Evolutionary conservation across 305 asterid species (phyloP), one percentile per base, ranked within the genome.

Genomic region (Fraxinus platypoda): DNA sequence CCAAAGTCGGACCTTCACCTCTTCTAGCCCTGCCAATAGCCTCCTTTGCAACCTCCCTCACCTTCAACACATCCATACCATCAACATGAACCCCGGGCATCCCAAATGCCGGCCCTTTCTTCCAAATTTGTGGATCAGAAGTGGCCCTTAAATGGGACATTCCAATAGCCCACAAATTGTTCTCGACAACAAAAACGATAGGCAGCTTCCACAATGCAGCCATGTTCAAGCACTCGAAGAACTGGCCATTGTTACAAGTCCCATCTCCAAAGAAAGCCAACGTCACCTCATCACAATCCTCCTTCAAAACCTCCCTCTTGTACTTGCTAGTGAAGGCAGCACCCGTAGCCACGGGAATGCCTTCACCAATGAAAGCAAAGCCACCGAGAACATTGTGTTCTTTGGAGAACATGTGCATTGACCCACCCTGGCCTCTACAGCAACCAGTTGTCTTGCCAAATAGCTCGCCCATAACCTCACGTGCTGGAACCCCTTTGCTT

Each of bases 391-490:
- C 80, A 4, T 94, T 94, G 88, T 96, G 98, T 87, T 96, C 99
- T 84, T 93, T 94, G 26, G 99, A 96, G 92, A 96, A 96, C 98
- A 96, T 96, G n/a, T 46, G 57, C 99, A 96, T 96, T 2, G 99
- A 96, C n/a, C 99, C 99, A 85, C 99, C 98, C 86, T 96, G 98
- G 81, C 99, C 98, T 80, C 98, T 88, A 90, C 99, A 96, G 90
- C 99, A 96, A 80, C 98, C 99, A 8, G 98, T 96, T 85, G 93
- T 87, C 91, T 94, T 96, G 33, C 99, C 98, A 54, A 94, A 96
- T 68, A 96, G 98, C 95, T 96, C 98, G 3, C 98, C 91, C 99
- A 96, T 96, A 83, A 96, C 99, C 81, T 90, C 86, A 4, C 97
- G 97, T 43, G 99, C 98, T 0, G 99, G 93, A 38, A 96, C 98